These are phyloP conservation scores for Aristolochia fimbriata DNA, from an alignment of 164 flowering plant species.

Conservation along the genomic window DNA sequence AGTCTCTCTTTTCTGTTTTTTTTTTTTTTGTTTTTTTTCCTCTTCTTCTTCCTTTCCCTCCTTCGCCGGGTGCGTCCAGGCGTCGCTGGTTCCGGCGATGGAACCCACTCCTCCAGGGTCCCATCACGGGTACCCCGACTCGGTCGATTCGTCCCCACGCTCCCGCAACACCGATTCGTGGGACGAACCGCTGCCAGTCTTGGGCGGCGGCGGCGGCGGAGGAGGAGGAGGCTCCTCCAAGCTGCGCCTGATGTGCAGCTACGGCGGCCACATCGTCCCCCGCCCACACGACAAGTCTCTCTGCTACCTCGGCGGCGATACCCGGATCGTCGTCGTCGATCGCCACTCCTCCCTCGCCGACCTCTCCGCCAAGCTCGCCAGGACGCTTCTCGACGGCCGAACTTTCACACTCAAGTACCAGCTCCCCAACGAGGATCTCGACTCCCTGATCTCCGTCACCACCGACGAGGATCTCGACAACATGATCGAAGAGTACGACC, in stretches of 20 bases:
- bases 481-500: constrained; percentile 94
- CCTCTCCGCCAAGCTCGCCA: constrained; percentile 47
- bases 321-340: constrained; percentile 76
- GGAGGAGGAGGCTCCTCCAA: too few species aligned
- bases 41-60: not conserved
- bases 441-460: constrained; percentile 77
- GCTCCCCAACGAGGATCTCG: constrained; percentile 86
- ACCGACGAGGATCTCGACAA: constrained; percentile 90
- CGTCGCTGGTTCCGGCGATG: not conserved
- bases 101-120: constrained; percentile 2
- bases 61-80: constrained; percentile 1
- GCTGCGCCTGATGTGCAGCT: constrained; percentile 94
- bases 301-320: constrained; percentile 86
- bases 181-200: constrained; percentile 25
- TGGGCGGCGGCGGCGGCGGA: constrained; percentile 3
- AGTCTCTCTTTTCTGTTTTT: not conserved
- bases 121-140: constrained; percentile 29
- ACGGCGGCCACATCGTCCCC: constrained; percentile 88
- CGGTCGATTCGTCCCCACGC: constrained; percentile 53
- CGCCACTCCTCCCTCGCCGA: constrained; percentile 52
- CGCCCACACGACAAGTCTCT: constrained; percentile 83
- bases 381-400: constrained; percentile 35
- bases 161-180: constrained; percentile 45
- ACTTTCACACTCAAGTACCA: constrained; percentile 70
- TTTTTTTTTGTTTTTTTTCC: not conserved